phyloP scores from a whole-genome alignment of 1,139 yeast genomes.

The Neolecta irregularis region DNA sequence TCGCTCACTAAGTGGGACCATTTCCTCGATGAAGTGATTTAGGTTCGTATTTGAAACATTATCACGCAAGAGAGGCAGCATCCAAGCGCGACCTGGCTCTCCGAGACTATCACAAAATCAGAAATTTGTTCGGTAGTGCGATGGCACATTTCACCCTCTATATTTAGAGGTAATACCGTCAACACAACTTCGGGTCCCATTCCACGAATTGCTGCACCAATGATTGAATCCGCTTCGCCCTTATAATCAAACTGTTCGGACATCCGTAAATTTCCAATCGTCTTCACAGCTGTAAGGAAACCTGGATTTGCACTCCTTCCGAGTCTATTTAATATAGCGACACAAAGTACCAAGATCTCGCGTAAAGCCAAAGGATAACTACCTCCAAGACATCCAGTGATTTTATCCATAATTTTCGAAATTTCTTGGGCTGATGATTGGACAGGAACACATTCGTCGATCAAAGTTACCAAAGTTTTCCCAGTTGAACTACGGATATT shows the following conservation, averaged over 20 bases:
- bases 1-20: slow-evolving; percentile 52
- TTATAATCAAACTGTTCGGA: slow-evolving; percentile 44
- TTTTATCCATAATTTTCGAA: slow-evolving; percentile 33
- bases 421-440: slow-evolving; percentile 33
- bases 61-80: slow-evolving; percentile 83
- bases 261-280: slow-evolving; percentile 67
- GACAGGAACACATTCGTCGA: slow-evolving; percentile 51
- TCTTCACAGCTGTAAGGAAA: slow-evolving; percentile 46
- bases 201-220: slow-evolving; percentile 61
- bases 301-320: slow-evolving; percentile 60
- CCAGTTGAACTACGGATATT: slow-evolving; percentile 66
- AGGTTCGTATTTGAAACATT: slow-evolving; percentile 60
- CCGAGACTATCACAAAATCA: slow-evolving; percentile 14
- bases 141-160: slow-evolving; percentile 33
- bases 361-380: slow-evolving; percentile 64
- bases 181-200: slow-evolving; percentile 80
- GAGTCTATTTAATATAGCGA: slow-evolving; percentile 49
- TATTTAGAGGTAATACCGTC: slow-evolving; percentile 59
- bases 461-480: slow-evolving; percentile 68
- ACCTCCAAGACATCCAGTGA: slow-evolving; percentile 48
- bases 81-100: slow-evolving; percentile 79
- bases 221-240: slow-evolving; percentile 63
- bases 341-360: slow-evolving; percentile 54
- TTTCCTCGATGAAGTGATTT: slow-evolving; percentile 42
- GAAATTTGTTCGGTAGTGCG: slow-evolving; percentile 2